Conservation (phyloP, 2,329 filamentous ascomycete genomes). For the Lachnellula occidentalis region DNA sequence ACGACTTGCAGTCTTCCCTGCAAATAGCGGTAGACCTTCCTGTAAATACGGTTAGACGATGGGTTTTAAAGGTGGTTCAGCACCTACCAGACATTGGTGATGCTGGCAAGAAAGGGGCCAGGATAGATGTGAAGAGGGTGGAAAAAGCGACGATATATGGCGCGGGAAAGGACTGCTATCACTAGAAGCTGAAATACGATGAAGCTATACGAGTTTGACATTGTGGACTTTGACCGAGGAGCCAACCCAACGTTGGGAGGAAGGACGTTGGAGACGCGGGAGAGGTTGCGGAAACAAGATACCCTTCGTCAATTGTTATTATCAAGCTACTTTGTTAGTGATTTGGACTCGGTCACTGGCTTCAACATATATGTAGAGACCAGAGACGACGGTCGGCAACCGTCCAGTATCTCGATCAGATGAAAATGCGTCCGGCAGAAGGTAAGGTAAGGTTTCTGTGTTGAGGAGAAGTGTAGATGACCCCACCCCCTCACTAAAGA, state of each 20-base stretch:
- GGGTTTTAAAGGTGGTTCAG: not conserved
- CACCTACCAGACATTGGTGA: constrained; percentile 5
- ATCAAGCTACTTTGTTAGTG: not conserved
- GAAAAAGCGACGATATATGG: constrained; percentile 5
- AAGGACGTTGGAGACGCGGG: not conserved
- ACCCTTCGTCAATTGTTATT: not conserved
- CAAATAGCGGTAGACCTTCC: not conserved
- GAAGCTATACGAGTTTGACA: not conserved
- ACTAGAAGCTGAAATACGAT: not conserved
- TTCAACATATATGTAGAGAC: not conserved
- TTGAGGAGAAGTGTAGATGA: no score
- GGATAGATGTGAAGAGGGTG: constrained; percentile 7
- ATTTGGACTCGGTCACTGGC: not conserved
- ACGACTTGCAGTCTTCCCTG: not conserved
- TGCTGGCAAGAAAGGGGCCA: constrained; percentile 3
- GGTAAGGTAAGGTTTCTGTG: no score
- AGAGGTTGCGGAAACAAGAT: not conserved
- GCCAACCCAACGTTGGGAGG: not conserved
- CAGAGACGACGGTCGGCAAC: not conserved
- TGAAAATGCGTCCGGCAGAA: no score
- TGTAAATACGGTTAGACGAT: not conserved
- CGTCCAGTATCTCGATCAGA: no score
- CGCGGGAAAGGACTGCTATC: not conserved
- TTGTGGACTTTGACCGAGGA: not conserved
- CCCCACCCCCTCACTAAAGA: no score